Base-by-base conservation (phyloP, 306 rosid species). In the Quercus dentata region DNA sequence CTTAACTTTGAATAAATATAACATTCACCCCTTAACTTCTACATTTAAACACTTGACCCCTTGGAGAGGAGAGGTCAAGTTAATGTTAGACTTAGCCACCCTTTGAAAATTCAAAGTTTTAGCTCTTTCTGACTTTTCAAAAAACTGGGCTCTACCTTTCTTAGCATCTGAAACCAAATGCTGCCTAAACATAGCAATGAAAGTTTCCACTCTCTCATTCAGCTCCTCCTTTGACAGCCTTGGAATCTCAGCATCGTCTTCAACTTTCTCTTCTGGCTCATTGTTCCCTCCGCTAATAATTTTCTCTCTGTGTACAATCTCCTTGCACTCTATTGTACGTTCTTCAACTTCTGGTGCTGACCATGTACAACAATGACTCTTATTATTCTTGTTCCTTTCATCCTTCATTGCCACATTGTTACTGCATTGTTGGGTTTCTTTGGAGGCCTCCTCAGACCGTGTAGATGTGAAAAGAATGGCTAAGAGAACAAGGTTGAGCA, bases 161-260 rank as follows among this genome's bases (percentile, higher is more conserved):
- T 75, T 90, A 19, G 94, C 98, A 85, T 96, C 99, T 1, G 86
- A 87, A 49, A 83, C 91, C 86, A 96, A 88, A 72, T 96, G 99
- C 78, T 89, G 89, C 78, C 97, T 89, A 52, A 96, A 96, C 97
- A 87, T 91, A n/a, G 93, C 73, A 52, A 96, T 96, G 83, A 96
- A 96, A 79, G 99, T 98, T 78, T 96, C 99, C 67, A 82, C 98
- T 82, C 92, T 93, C 80, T 91, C 97, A 72, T 96, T 91, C 87
- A 95, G 84, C 74, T 92, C 98, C 83, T 91, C 98, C 84, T 90
- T 91, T 10, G 98, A 91, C 70, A 95, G 74, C 84, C 61, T 56
- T 55, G 84, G 63, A 20, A 62, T 83, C 28, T 76, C 90, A 12
- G 73, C 80, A 18, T 13, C 82, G 1, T 52, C 83, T 2, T 55